phyloP scores from a whole-genome alignment of 495 filamentous ascomycete genomes.

The Penicillium riverlandense region DNA sequence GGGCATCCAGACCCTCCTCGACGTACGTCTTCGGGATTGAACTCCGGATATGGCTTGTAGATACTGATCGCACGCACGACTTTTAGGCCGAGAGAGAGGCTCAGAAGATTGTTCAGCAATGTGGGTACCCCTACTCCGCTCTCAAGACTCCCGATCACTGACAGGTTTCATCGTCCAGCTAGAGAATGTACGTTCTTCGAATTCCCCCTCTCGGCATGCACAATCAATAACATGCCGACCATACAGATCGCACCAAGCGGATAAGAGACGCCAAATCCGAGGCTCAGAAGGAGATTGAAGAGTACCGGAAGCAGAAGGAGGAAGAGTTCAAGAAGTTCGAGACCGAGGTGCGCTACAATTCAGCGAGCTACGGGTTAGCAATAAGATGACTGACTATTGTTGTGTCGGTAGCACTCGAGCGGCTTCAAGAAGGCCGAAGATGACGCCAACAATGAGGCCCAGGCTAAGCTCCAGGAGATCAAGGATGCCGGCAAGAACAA shows the following conservation, averaged over 20 bases:
- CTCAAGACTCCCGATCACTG: conserved; percentile 11
- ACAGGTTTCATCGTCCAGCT: conserved; percentile 40
- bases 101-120: conserved; percentile 97
- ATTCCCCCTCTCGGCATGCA: conserved; percentile 4
- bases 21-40: conserved; percentile 55
- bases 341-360: conserved; percentile 57
- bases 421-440: conserved; percentile 84
- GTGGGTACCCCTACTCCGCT: conserved; percentile 34
- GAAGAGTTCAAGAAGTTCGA: conserved; percentile 94
- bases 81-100: conserved; percentile 91
- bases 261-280: conserved; percentile 93
- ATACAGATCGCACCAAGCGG: conserved; percentile 87
- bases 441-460: conserved; percentile 75
- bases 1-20: conserved; percentile 96
- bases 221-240: conserved; percentile 17
- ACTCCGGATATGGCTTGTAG: neutral
- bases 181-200: conserved; percentile 57
- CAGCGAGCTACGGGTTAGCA: neutral
- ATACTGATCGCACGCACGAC: conserved; percentile 18
- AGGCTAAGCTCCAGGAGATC: conserved; percentile 76
- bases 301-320: conserved; percentile 85
- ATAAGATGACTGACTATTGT: too few species aligned
- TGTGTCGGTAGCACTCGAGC: conserved; percentile 58
- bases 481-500: conserved; percentile 68
- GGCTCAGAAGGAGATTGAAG: conserved; percentile 96